Conservation (phyloP, 768 basidiomycete species). For the Hygrocybe coccinea region DNA sequence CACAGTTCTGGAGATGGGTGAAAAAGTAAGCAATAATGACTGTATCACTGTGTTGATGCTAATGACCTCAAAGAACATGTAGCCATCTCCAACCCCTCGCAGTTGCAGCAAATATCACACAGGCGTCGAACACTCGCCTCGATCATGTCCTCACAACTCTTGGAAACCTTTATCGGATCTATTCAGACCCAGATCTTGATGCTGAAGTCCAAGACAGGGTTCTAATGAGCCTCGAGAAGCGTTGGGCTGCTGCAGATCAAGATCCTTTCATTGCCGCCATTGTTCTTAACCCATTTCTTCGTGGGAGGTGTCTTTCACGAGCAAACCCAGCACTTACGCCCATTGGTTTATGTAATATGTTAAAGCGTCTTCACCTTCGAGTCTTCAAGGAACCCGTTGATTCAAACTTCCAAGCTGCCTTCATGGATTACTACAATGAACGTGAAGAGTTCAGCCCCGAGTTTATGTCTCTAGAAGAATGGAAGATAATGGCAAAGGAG, state of each 20-base stretch:
- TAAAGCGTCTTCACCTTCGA: conserved; percentile 8
- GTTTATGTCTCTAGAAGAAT: conserved; percentile 5
- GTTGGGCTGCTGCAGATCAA: conserved; percentile 28
- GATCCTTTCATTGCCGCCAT: conserved; percentile 28
- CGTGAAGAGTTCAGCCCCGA: conserved; percentile 7
- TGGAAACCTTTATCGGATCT: conserved; percentile 19
- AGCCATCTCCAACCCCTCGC: conserved; percentile 25
- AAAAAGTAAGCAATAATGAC: conserved; percentile 11
- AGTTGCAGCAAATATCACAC: conserved; percentile 23
- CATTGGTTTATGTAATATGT: conserved; percentile 5
- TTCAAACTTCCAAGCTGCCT: background rate
- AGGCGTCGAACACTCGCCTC: conserved; percentile 6
- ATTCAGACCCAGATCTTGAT: conserved; percentile 9
- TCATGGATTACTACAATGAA: conserved; percentile 7
- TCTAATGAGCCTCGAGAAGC: conserved; percentile 17
- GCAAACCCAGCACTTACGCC: background rate
- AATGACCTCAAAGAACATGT: background rate
- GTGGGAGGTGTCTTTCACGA: background rate
- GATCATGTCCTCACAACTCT: conserved; percentile 23
- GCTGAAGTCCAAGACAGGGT: conserved; percentile 19
- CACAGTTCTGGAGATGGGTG: background rate
- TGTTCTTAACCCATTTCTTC: conserved; percentile 25
- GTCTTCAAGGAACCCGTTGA: conserved; percentile 7
- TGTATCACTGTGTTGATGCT: background rate
- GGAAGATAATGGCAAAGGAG: background rate